Evolutionary conservation across 2,329 filamentous ascomycete genomes (phyloP).

Genomic region (Aureobasidium pullulans): DNA sequence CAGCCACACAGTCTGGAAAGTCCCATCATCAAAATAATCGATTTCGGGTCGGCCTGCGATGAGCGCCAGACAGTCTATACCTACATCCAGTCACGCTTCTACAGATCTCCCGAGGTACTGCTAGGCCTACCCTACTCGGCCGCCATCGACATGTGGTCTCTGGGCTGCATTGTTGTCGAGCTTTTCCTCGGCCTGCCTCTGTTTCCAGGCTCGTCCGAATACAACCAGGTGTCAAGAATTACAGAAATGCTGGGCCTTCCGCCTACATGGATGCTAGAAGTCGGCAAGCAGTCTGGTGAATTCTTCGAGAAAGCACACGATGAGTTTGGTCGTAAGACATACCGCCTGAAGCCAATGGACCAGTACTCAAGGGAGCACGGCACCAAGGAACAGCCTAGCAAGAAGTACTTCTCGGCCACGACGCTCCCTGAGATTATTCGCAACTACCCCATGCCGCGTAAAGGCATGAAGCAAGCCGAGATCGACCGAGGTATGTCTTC

Average conservation of each 20-base stretch:
- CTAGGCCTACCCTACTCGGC: constrained; percentile 96
- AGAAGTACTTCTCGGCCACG: constrained; percentile 96
- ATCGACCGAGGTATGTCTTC: constrained; percentile 75
- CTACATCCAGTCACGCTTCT: constrained; percentile 97
- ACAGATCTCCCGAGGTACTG: constrained; percentile 90
- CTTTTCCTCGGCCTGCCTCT: constrained; percentile 89
- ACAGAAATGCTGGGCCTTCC: constrained; percentile 97
- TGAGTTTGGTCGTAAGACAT: constrained; percentile 85
- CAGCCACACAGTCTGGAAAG: constrained; percentile 63
- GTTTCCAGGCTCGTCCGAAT: constrained; percentile 95
- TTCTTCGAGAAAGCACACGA: constrained; percentile 93
- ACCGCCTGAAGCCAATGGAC: constrained; percentile 93
- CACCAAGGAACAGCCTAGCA: constrained; percentile 97
- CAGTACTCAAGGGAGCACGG: constrained; percentile 93
- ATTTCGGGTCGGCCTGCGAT: constrained; percentile 97
- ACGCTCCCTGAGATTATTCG: constrained; percentile 96
- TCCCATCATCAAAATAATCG: constrained; percentile 99
- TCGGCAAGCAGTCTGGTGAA: constrained; percentile 94
- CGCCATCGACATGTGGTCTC: constrained; percentile 99
- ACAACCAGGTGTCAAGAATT: constrained; percentile 95
- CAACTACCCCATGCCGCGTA: constrained; percentile 94
- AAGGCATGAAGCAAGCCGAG: constrained; percentile 98
- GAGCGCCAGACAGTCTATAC: constrained; percentile 98
- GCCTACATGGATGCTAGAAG: constrained; percentile 98
- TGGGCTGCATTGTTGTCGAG: constrained; percentile 97